phyloP scores from a whole-genome alignment of 2,329 filamentous ascomycete species.

The Neurospora crassa region DNA sequence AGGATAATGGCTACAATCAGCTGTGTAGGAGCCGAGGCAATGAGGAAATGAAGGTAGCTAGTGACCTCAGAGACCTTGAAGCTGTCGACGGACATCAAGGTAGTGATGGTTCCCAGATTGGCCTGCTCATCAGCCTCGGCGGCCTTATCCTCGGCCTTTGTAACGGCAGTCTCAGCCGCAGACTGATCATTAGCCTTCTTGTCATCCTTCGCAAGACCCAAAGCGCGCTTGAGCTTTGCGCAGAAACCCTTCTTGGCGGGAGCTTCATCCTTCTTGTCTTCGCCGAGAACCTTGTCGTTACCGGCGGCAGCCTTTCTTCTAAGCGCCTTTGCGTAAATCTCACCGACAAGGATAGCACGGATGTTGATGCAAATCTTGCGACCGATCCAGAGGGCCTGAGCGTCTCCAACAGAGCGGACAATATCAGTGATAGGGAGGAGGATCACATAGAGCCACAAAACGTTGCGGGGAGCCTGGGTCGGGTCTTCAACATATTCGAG shows the following conservation, averaged over 20 bases:
- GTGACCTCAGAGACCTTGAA: conserved; percentile 97
- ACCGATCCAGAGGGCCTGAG: conserved; percentile 84
- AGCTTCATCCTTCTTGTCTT: conserved; percentile 35
- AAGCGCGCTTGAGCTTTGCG: conserved; percentile 42
- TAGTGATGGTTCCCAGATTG: conserved; percentile 96
- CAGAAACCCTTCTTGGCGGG: conserved; percentile 31
- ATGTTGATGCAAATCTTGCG: conserved; percentile 90
- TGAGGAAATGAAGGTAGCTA: conserved; percentile 91
- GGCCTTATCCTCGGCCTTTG: conserved; percentile 28
- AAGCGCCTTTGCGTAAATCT: conserved; percentile 93
- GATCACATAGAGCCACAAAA: conserved; percentile 93
- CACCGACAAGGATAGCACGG: conserved; percentile 89
- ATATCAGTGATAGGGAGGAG: conserved; percentile 77
- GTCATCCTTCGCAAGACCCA: conserved; percentile 50
- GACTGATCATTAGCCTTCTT: conserved; percentile 30
- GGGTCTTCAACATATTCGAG: conserved; percentile 90
- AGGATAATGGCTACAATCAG: conserved; percentile 70
- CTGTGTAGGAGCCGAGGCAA: conserved; percentile 84
- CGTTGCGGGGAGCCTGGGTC: conserved; percentile 64
- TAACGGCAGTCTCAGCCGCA: conserved; percentile 25
- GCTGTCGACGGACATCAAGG: conserved; percentile 97
- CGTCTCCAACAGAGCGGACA: conserved; percentile 72
- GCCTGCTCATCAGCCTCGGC: conserved; percentile 59
- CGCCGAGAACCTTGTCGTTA: conserved; percentile 62
- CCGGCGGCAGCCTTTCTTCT: conserved; percentile 79